Evolutionary conservation across 345 rosid species (phyloP).

Genomic region (Eucalyptus guilfoylei): DNA sequence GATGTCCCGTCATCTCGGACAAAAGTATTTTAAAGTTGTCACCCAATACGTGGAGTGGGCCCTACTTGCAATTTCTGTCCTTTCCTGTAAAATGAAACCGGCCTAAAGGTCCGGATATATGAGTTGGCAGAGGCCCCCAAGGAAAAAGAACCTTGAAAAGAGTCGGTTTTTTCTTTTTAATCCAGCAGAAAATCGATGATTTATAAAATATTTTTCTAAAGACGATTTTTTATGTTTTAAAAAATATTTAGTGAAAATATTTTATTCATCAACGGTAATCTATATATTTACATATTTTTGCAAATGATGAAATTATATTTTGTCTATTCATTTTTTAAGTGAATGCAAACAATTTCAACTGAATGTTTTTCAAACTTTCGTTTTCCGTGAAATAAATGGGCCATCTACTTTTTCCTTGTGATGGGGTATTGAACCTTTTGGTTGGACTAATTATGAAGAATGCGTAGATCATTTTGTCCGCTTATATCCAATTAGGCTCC

Average conservation of each 20-base stretch:
- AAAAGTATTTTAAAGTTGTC: background rate
- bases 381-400: background rate
- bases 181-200: background rate
- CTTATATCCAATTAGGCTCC: background rate
- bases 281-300: background rate
- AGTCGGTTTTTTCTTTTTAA: background rate
- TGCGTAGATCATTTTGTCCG: background rate
- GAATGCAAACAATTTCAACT: fast-evolving
- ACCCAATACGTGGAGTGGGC: background rate
- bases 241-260: background rate
- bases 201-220: background rate
- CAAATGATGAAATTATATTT: background rate
- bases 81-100: background rate
- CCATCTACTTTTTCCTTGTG: background rate
- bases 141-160: background rate
- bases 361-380: fast-evolving
- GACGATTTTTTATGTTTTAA: background rate
- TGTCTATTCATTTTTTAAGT: background rate
- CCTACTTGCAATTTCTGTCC: background rate
- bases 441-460: background rate
- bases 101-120: background rate
- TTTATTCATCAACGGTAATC: background rate
- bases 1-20: background rate
- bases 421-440: background rate
- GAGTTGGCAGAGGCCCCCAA: background rate